A percentile compares a stretch with the other conserved stretches of the same genome.
Conservation (phyloP, 1,139 yeast genomes). For the Kodamaea alishanica region DNA sequence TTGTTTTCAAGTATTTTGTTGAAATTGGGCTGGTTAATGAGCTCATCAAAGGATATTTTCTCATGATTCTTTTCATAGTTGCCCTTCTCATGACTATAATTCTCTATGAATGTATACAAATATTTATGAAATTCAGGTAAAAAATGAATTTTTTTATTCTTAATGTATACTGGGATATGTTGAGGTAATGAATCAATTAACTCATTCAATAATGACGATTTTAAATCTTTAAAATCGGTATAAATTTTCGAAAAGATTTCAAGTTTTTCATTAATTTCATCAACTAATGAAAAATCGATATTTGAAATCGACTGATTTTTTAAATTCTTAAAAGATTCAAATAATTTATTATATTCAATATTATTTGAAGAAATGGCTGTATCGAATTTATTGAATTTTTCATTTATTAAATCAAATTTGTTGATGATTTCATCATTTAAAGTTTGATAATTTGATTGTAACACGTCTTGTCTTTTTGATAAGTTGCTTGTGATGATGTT, state of each 20-base stretch:
- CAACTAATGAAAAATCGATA: slow-evolving; percentile 16
- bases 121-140: slow-evolving; percentile 40
- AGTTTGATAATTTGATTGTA: slow-evolving; percentile 15
- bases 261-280: slow-evolving; percentile 19
- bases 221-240: slow-evolving; percentile 20
- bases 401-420: slow-evolving; percentile 18
- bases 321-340: slow-evolving; percentile 8
- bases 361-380: slow-evolving; percentile 8
- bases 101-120: slow-evolving; percentile 34
- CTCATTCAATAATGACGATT: slow-evolving; percentile 20
- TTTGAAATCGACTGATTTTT: slow-evolving; percentile 1
- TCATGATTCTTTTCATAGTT: too few relatives aligned
- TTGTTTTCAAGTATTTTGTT: slow-evolving; percentile 1
- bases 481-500: slow-evolving; percentile 13
- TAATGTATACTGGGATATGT: slow-evolving; percentile 32
- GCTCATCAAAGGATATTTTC: too few relatives aligned
- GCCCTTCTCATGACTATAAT: too few relatives aligned
- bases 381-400: slow-evolving; percentile 17
- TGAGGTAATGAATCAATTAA: slow-evolving; percentile 26
- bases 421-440: slow-evolving; percentile 13
- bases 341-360: slow-evolving; percentile 12
- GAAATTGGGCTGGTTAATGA: too few relatives aligned
- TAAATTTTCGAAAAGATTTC: slow-evolving; percentile 16
- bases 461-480: slow-evolving; percentile 15
- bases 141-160: slow-evolving; percentile 35